Evolutionary conservation across 2,329 filamentous ascomycete species (phyloP).

Genomic region (Hymenoscyphus infarciens): DNA sequence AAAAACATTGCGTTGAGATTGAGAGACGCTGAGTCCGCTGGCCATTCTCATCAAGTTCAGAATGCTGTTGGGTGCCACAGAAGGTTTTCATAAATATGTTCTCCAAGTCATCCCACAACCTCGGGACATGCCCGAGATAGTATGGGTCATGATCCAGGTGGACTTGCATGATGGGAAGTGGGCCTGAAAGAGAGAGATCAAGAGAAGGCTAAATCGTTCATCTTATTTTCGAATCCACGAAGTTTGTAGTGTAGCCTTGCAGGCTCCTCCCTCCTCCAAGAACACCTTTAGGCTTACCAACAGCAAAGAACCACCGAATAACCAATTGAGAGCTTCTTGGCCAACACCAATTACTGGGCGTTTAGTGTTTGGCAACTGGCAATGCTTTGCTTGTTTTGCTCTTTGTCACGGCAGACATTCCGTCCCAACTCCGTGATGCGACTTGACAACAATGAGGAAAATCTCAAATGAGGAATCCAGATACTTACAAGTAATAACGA

Average conservation of each 20-base stretch:
- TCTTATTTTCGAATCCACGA: slow-evolving; percentile 44
- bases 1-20: too few species aligned
- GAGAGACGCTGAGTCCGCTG: too few species aligned
- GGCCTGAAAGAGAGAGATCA: slow-evolving; percentile 94
- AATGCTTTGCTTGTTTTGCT: slow-evolving; percentile 50
- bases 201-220: slow-evolving; percentile 83
- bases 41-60: too few species aligned
- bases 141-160: slow-evolving; percentile 99
- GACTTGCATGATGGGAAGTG: slow-evolving; percentile 98
- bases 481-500: slow-evolving; percentile 49
- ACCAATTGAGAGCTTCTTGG: slow-evolving; percentile 55
- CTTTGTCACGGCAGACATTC: slow-evolving; percentile 61
- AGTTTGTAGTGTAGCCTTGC: too few species aligned
- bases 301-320: too few species aligned
- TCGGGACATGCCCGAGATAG: slow-evolving; percentile 94
- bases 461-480: neutral
- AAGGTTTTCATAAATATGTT: too few species aligned
- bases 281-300: too few species aligned
- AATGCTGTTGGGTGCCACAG: too few species aligned
- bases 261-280: too few species aligned
- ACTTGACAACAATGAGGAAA: slow-evolving; percentile 36
- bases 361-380: slow-evolving; percentile 65
- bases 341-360: slow-evolving; percentile 60
- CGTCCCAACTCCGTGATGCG: slow-evolving; percentile 64
- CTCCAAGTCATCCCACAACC: slow-evolving; percentile 64